Base-by-base conservation (phyloP, 495 filamentous ascomycete species). In the Hypoxylon cercidicola region DNA sequence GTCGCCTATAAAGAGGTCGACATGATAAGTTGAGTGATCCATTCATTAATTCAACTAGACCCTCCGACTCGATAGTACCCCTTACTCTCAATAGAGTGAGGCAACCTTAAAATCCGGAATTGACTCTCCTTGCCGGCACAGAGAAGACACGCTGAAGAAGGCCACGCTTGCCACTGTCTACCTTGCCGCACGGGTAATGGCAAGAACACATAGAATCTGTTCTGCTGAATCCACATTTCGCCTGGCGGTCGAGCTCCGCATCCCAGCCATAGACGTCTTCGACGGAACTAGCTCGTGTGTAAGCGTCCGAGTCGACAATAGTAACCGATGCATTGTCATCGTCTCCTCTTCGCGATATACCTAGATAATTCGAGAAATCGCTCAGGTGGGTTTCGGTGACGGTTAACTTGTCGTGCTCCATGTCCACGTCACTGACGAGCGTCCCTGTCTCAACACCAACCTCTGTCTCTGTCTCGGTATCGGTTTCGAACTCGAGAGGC, bases 201-300 rank as follows among this genome's bases (percentile, higher is more conserved):
- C 44, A 65, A 16, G 60, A 23, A 34, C 52, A 69, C 25, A 58
- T 32, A 12, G 55, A 25, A 47, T 61, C 48, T 20, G 39, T 47
- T 46, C 46, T 28, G 13, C n/a, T 56, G 13, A 69, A 62, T 47
- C 57, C 41, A 34, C 56, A 70, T 16, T 59, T 68, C 44, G 67
- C 44, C 62, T 75, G 69, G 45, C 69, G 69, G n/a, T 69, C 67
- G 5, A 79, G 69, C 68, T 78, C 78, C 11, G 75, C 78, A 47
- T 82, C 79, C 80, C 80, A 82, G n/a, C 80, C 80, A 34, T 82
- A 82, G 6, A 70, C 61, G 57, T 82, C 80, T 16, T 77, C 72
- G 8, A 70, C 72, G 1, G 71, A 68, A 46, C 47, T 62, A 25
- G 65, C 28, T 52, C 60, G 65, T n/a, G 59, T 64, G 20, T 61